These are phyloP conservation scores for Amylostereum chailletii DNA, from an alignment of 1,284 basidiomycete genomes.

Conservation along the genomic window DNA sequence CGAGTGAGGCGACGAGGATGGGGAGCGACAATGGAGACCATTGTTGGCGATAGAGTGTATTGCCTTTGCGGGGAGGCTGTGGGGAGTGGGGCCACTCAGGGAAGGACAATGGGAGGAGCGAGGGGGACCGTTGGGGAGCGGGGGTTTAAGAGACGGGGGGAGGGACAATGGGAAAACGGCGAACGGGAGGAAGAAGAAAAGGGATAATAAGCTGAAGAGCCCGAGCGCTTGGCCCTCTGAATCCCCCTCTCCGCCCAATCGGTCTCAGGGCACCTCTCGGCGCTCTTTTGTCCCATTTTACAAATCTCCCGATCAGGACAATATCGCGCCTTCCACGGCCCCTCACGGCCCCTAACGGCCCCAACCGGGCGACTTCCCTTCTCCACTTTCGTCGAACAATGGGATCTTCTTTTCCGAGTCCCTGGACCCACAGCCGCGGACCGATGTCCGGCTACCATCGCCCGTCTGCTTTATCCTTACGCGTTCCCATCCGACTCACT, in stretches of 20 bases:
- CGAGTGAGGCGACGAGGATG: constrained; percentile 11
- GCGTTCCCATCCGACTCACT: too few species aligned
- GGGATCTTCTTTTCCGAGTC: too few species aligned
- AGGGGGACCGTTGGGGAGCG: constrained; percentile 1
- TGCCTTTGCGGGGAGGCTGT: neutral
- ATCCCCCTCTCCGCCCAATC: neutral
- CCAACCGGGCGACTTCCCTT: too few species aligned
- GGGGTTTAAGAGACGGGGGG: constrained; percentile 9
- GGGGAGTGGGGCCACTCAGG: neutral
- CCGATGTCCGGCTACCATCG: too few species aligned
- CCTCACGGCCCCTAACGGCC: too few species aligned
- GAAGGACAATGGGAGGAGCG: neutral
- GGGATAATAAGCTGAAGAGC: neutral
- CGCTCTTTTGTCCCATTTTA: too few species aligned
- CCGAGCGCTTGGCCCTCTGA: constrained; percentile 3
- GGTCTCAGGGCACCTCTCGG: neutral
- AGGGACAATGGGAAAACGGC: constrained; percentile 7
- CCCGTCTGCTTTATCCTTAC: too few species aligned
- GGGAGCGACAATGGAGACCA: constrained; percentile 14
- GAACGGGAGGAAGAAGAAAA: neutral
- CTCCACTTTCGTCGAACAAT: too few species aligned
- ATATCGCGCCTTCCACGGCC: too few species aligned
- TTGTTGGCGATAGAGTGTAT: constrained; percentile 3
- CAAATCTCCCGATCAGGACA: too few species aligned
- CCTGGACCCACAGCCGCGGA: too few species aligned